Evolutionary conservation across 352 stramenopile species (phyloP).

Genomic region (Pythium volutum): DNA sequence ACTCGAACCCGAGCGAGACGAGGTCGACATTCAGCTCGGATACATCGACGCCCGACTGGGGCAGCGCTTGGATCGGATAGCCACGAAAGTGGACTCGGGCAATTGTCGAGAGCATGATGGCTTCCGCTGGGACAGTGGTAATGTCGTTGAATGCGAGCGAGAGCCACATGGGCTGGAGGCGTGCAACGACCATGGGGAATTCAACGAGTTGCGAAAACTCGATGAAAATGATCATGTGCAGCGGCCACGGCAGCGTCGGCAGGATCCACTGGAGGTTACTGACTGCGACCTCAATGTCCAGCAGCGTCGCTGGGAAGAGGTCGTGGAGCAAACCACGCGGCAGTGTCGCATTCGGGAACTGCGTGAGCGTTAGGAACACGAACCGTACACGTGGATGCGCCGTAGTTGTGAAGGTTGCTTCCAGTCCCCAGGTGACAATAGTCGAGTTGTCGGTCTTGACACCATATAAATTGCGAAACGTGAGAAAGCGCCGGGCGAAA

Average conservation of each 20-base stretch:
- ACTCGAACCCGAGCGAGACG: neutral
- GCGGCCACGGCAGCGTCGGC: too few species aligned
- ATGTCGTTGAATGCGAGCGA: neutral
- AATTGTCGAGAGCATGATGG: neutral
- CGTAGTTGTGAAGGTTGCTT: neutral
- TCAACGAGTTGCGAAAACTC: too few species aligned
- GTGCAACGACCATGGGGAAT: too few species aligned
- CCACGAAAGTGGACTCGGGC: neutral
- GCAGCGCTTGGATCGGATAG: neutral
- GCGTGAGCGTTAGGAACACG: neutral
- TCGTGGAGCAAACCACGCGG: neutral
- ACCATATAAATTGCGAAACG: neutral
- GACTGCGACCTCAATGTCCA: constrained; percentile 11
- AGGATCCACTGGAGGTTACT: constrained; percentile 20
- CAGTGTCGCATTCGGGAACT: neutral
- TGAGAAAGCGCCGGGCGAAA: neutral
- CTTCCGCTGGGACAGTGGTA: neutral
- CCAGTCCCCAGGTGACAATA: neutral
- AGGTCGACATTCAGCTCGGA: neutral
- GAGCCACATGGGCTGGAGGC: neutral
- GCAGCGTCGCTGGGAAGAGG: neutral
- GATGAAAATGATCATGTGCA: too few species aligned
- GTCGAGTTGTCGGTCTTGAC: constrained; percentile 5
- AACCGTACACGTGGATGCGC: neutral
- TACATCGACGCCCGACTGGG: neutral